Conservation (phyloP, 371 early-diverging fungal genomes). For the Zychaea mexicana region DNA sequence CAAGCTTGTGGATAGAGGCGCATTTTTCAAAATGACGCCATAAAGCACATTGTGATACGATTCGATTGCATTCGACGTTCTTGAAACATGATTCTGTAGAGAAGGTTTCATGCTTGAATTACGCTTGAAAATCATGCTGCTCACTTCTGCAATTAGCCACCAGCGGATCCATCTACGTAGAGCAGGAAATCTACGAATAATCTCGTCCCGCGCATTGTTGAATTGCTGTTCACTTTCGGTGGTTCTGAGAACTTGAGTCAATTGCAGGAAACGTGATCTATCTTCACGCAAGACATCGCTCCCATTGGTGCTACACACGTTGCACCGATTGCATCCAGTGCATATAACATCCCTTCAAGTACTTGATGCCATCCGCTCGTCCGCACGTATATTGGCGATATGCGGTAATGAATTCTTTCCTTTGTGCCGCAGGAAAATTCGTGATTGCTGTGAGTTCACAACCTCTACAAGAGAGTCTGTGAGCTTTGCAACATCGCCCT, state of each 20-base stretch:
- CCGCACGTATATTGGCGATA: not conserved
- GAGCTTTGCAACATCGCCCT: no score
- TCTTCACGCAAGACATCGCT: not conserved
- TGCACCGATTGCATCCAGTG: constrained; percentile 17
- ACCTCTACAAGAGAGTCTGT: no score
- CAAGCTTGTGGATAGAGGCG: not conserved
- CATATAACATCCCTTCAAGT: constrained; percentile 11
- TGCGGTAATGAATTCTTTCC: not conserved
- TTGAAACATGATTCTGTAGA: not conserved
- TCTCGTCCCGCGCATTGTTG: not conserved
- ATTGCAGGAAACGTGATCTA: not conserved
- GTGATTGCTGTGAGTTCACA: no score
- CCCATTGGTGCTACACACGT: constrained; percentile 3
- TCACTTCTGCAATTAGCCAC: not conserved
- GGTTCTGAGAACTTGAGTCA: not conserved
- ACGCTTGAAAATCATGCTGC: not conserved
- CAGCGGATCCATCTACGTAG: not conserved
- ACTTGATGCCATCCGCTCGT: not conserved
- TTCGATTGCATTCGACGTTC: constrained; percentile 2
- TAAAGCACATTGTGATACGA: not conserved
- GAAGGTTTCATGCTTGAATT: not conserved
- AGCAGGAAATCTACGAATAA: not conserved
- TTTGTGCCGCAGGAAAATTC: not conserved
- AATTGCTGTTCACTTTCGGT: not conserved
- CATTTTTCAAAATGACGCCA: not conserved